Percentiles rank a stretch among this genome's conserved stretches.
Conservation (phyloP, 2,329 filamentous ascomycete species). For the Scolecobasidium constrictum region DNA sequence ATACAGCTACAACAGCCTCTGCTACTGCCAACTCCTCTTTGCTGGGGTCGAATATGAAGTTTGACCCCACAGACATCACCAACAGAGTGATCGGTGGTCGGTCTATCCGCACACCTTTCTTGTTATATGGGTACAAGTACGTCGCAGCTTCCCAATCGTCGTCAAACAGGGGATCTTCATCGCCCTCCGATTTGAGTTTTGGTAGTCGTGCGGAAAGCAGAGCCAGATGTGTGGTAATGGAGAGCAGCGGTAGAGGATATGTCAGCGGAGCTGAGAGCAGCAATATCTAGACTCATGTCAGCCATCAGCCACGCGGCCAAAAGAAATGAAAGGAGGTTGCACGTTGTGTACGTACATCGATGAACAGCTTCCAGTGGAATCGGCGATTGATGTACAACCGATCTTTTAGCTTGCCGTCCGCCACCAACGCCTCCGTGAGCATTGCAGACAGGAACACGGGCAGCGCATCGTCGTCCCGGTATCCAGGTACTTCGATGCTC, state of each 20-base stretch:
- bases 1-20: conserved; percentile 78
- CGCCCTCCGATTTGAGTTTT: conserved; percentile 71
- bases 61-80: conserved; percentile 74
- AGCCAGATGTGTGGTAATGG: conserved; percentile 85
- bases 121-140: conserved; percentile 57
- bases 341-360: conserved; percentile 63
- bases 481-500: conserved; percentile 81
- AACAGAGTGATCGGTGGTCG: conserved; percentile 83
- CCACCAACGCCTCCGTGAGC: conserved; percentile 76
- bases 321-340: not conserved
- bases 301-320: not conserved
- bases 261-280: conserved; percentile 87
- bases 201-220: conserved; percentile 81
- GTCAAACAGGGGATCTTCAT: conserved; percentile 95
- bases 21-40: conserved; percentile 89
- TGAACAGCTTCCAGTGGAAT: conserved; percentile 93
- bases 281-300: conserved; percentile 77
- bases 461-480: conserved; percentile 80
- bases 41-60: conserved; percentile 87
- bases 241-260: conserved; percentile 86
- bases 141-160: conserved; percentile 89
- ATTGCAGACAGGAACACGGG: conserved; percentile 82
- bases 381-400: conserved; percentile 77
- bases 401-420: conserved; percentile 54
- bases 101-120: conserved; percentile 17